phyloP scores from a whole-genome alignment of 495 filamentous ascomycete genomes.

The Penicillium waksmanii region DNA sequence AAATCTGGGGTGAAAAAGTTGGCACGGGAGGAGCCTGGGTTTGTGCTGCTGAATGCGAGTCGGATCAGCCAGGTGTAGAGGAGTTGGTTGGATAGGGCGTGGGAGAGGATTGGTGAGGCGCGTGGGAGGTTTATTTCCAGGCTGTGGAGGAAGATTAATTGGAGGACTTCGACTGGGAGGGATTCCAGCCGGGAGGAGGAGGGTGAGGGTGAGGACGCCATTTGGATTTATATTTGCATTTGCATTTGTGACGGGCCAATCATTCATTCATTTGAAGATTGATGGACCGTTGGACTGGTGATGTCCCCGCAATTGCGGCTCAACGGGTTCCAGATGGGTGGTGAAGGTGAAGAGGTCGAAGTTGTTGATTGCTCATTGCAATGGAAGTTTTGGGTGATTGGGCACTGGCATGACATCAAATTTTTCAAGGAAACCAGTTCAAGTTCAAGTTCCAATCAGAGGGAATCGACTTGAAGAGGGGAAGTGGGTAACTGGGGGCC shows the following conservation, averaged over 20 bases:
- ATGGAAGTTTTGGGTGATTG: background rate
- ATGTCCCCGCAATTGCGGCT: constrained; percentile 3
- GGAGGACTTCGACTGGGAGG: constrained; percentile 56
- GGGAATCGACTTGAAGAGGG: constrained; percentile 7
- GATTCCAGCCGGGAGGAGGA: constrained; percentile 39
- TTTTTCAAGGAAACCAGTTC: too few species aligned
- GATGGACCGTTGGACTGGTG: too few species aligned
- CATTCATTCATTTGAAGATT: background rate
- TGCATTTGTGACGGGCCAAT: constrained; percentile 6
- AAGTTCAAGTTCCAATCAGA: too few species aligned
- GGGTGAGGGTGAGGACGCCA: background rate
- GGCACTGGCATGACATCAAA: too few species aligned
- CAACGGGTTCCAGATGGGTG: background rate
- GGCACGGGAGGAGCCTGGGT: constrained; percentile 32
- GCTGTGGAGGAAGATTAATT: constrained; percentile 54
- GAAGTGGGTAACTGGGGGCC: constrained; percentile 25
- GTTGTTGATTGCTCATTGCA: constrained; percentile 1
- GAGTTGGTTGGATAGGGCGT: constrained; percentile 37
- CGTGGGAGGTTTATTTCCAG: constrained; percentile 56
- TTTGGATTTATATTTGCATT: constrained; percentile 20
- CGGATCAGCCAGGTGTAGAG: constrained; percentile 52
- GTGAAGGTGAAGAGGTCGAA: background rate
- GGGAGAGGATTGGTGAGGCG: constrained; percentile 40
- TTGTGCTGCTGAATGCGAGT: constrained; percentile 44
- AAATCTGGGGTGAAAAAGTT: constrained; percentile 43